phyloP scores from a whole-genome alignment of 495 filamentous ascomycete species.

The Aspergillus sclerotiicarbonarius region DNA sequence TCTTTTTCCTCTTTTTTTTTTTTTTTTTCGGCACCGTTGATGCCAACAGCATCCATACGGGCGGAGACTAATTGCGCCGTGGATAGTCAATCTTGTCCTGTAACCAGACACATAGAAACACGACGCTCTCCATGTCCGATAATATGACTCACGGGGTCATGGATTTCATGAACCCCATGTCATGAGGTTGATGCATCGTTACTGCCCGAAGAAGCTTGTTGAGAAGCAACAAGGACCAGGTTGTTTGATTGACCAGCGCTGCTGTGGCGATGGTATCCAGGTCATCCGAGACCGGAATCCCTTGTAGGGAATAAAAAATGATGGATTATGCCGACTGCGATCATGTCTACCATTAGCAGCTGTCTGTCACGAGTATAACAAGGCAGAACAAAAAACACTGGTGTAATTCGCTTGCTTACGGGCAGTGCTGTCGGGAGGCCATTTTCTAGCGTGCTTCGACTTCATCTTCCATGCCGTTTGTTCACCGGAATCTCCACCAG shows the following conservation, averaged over 20 bases:
- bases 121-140: not conserved
- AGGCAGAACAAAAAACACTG: not conserved
- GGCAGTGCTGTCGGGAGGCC: conserved; percentile 10
- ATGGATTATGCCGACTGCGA: conserved; percentile 3
- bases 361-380: not conserved
- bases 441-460: conserved; percentile 27
- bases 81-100: not conserved
- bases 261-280: conserved; percentile 10
- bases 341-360: not conserved
- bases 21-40: not conserved
- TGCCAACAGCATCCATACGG: not conserved
- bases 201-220: conserved; percentile 13
- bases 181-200: conserved; percentile 1
- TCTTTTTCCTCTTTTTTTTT: no score
- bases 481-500: conserved; percentile 15
- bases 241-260: not conserved
- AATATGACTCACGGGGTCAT: conserved; percentile 2
- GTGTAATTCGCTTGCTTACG: not conserved
- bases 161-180: not conserved
- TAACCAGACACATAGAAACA: conserved; percentile 3
- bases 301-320: conserved; percentile 11
- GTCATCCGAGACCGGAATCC: conserved; percentile 11
- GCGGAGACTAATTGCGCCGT: not conserved
- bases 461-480: conserved; percentile 16
- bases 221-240: not conserved